Base-by-base conservation (phyloP, 192 early-diverging fungal species). In the Rhizophagus prolifer region DNA sequence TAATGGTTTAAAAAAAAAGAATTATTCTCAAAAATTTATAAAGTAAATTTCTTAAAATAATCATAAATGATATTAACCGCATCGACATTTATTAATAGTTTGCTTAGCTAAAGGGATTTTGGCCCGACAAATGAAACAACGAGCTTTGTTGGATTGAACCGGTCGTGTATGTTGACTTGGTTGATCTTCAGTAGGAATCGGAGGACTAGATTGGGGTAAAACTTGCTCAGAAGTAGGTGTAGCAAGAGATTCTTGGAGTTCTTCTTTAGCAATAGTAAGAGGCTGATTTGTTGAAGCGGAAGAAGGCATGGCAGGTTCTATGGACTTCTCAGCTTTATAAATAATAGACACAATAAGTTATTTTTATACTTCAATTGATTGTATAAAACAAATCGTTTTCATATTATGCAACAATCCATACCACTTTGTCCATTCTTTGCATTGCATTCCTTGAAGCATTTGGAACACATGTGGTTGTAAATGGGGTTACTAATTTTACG, bases 51-150 rank as follows among this genome's bases (percentile, higher is more conserved):
- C 41, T 44, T 12, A 21, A 9, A 59, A 9, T n/a, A 41, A 58
- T 58, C 36, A 54, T 38, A 12, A 54, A 21, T 8, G 36, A 61
- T 59, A 16, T 77, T 79, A 77, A 85, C 83, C 83, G 81, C 93
- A 94, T 63, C 91, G 85, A 79, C 93, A 94, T 75, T 88, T 91
- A 85, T 92, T 94, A 67, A 88, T 90, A 16, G 88, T 85, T 80
- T 94, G 91, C 78, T 94, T 92, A 38, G 90, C 90, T 21, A 92
- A 86, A 70, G 91, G 92, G 44, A 94, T 87, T 85, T 90, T 92
- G n/a, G 85, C 81, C 58, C 89, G 85, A 80, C 93, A 94, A 25
- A 82, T 76, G 68, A 88, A 90, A 79, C 92, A 93, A 28, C 91
- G 85, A 46, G 90, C 88, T 82, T 91, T 92, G 81, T 91, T 92